These are phyloP conservation scores for Xylaria scruposa DNA, from an alignment of 495 filamentous ascomycete species.

Conservation along the genomic window DNA sequence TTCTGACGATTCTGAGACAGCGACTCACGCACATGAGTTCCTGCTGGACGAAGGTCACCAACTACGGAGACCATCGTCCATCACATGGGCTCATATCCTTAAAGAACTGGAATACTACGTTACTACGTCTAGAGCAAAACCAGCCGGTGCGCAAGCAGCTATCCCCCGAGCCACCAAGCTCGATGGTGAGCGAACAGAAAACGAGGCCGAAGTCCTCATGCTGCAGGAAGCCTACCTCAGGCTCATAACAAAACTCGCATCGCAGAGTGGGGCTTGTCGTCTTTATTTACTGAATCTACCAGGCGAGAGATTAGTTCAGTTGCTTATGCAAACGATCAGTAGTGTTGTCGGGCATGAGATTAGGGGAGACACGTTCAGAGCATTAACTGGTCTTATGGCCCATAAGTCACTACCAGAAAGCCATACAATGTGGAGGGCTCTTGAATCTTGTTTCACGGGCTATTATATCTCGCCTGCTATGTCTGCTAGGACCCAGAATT, in stretches of 20 bases:
- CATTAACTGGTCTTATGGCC: constrained; percentile 70
- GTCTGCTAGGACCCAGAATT: constrained; percentile 28
- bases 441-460: constrained; percentile 76
- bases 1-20: constrained; percentile 78
- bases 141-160: constrained; percentile 58
- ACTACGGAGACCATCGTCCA: constrained; percentile 75
- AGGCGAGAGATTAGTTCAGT: constrained; percentile 65
- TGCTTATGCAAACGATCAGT: constrained; percentile 72
- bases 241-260: constrained; percentile 78
- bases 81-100: constrained; percentile 93
- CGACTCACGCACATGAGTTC: constrained; percentile 82
- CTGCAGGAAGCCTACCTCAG: constrained; percentile 95
- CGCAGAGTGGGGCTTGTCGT: constrained; percentile 70
- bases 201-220: constrained; percentile 85
- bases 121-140: constrained; percentile 69
- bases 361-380: constrained; percentile 76
- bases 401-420: constrained; percentile 66
- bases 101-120: constrained; percentile 82
- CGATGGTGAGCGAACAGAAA: constrained; percentile 58
- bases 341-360: constrained; percentile 73
- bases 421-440: constrained; percentile 68
- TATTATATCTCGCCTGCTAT: constrained; percentile 47
- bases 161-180: constrained; percentile 66
- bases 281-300: constrained; percentile 71
- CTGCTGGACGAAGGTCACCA: constrained; percentile 83